Evolutionary conservation across 805 yeast species (phyloP).

Genomic region (Pichia paraexigua): DNA sequence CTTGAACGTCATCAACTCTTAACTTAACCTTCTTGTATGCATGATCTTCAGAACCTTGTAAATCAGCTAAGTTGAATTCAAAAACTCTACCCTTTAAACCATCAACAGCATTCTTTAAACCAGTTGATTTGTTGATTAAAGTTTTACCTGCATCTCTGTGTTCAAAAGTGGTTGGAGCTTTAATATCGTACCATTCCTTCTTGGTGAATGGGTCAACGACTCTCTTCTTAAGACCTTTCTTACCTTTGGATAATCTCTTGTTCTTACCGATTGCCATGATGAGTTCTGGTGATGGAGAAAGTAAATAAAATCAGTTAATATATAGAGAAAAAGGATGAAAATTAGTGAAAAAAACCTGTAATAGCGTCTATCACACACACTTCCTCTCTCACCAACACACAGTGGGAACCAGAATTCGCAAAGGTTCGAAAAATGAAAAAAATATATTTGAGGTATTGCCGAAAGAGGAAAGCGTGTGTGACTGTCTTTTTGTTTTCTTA

Average conservation of each 20-base stretch:
- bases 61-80: constrained; percentile 93
- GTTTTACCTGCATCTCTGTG: constrained; percentile 99
- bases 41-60: constrained; percentile 98
- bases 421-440: neutral
- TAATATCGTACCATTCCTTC: constrained; percentile 97
- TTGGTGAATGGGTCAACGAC: constrained; percentile 99
- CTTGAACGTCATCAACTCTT: constrained; percentile 98
- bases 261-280: constrained; percentile 56
- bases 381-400: neutral
- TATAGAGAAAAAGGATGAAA: neutral
- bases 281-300: constrained; percentile 15
- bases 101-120: constrained; percentile 96
- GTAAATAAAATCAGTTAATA: neutral
- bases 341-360: neutral
- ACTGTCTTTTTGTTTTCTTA: neutral
- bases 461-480: neutral
- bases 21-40: constrained; percentile 94
- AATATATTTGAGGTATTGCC: neutral
- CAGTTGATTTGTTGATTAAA: constrained; percentile 95
- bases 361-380: neutral
- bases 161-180: constrained; percentile 98
- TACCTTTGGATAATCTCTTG: constrained; percentile 80
- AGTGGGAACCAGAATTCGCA: neutral
- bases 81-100: constrained; percentile 97
- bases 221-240: constrained; percentile 98